Evolutionary conservation across 768 basidiomycete genomes (phyloP).

Genomic region (Auriculariales sp.): DNA sequence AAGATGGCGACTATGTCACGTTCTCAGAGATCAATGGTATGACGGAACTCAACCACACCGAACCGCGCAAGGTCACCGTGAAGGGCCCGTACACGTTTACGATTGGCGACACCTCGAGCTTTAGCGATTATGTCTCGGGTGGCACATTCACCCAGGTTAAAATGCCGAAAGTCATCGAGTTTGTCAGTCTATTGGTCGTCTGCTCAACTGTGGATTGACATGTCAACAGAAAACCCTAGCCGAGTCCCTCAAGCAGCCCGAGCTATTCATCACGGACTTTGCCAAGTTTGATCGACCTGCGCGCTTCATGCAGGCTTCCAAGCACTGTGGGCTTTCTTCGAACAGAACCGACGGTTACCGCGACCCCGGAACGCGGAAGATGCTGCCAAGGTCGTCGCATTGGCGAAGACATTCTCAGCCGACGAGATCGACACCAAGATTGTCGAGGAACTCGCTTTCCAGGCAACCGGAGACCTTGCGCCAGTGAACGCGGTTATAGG

Average conservation of each 20-base stretch:
- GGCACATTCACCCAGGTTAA: constrained; percentile 98
- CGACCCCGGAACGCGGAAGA: constrained; percentile 73
- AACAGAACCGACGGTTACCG: constrained; percentile 54
- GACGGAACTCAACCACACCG: constrained; percentile 78
- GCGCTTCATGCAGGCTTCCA: constrained; percentile 91
- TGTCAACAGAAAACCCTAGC: constrained; percentile 71
- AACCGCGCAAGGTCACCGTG: constrained; percentile 81
- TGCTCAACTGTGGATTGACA: constrained; percentile 2
- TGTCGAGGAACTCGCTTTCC: constrained; percentile 73
- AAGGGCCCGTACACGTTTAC: constrained; percentile 97
- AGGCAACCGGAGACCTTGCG: constrained; percentile 80
- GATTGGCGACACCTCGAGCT: constrained; percentile 77
- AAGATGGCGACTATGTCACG: constrained; percentile 95
- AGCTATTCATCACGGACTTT: constrained; percentile 90
- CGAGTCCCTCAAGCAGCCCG: constrained; percentile 69
- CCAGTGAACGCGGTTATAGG: constrained; percentile 90
- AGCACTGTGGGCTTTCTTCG: constrained; percentile 68
- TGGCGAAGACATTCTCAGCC: constrained; percentile 65
- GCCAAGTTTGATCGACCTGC: constrained; percentile 91
- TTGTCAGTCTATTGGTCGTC: constrained; percentile 40
- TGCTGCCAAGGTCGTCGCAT: constrained; percentile 48
- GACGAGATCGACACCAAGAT: constrained; percentile 68
- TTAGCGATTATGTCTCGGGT: constrained; percentile 68
- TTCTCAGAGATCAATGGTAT: constrained; percentile 95
- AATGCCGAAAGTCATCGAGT: constrained; percentile 93